Percentiles rank a stretch among this genome's conserved stretches.
phyloP scores from a whole-genome alignment of 495 filamentous ascomycete genomes.

The Hypomontagnella monticulosa region DNA sequence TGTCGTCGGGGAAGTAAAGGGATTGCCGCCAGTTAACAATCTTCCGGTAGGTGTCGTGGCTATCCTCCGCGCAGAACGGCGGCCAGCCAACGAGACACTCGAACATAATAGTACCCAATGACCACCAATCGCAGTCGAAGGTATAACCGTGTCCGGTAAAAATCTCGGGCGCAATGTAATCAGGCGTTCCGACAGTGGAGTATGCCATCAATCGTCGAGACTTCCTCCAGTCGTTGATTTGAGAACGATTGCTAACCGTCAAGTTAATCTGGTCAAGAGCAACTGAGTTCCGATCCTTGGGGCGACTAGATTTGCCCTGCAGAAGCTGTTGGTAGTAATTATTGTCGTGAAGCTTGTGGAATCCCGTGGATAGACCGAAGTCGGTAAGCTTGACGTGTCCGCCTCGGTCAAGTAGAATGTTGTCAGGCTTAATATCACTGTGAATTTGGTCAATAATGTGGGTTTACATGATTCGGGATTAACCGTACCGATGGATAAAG shows the following conservation, averaged over 20 bases:
- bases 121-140: conserved; percentile 99
- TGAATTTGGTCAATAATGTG: conserved; percentile 22
- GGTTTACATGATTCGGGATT: not conserved
- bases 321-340: conserved; percentile 98
- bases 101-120: conserved; percentile 98
- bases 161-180: conserved; percentile 99
- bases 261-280: conserved; percentile 97
- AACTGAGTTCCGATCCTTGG: conserved; percentile 86
- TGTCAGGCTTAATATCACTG: conserved; percentile 99
- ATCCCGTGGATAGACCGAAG: conserved; percentile 97
- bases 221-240: conserved; percentile 98
- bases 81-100: conserved; percentile 99
- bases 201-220: conserved; percentile 95
- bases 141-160: conserved; percentile 96
- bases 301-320: conserved; percentile 77
- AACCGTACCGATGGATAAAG: conserved; percentile 93
- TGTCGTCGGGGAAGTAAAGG: conserved; percentile 96
- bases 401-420: conserved; percentile 93
- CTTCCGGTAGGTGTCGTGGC: conserved; percentile 97
- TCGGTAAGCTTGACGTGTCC: conserved; percentile 99
- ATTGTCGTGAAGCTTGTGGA: conserved; percentile 97
- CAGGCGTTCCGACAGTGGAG: conserved; percentile 96
- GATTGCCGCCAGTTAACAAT: conserved; percentile 98
- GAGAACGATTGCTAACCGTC: conserved; percentile 94
- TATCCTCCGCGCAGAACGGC: conserved; percentile 97